Evolutionary conservation across 2,329 filamentous ascomycete genomes (phyloP), one percentile per base, ranked within the genome.

Genomic region (Calonectria multiphialidica): DNA sequence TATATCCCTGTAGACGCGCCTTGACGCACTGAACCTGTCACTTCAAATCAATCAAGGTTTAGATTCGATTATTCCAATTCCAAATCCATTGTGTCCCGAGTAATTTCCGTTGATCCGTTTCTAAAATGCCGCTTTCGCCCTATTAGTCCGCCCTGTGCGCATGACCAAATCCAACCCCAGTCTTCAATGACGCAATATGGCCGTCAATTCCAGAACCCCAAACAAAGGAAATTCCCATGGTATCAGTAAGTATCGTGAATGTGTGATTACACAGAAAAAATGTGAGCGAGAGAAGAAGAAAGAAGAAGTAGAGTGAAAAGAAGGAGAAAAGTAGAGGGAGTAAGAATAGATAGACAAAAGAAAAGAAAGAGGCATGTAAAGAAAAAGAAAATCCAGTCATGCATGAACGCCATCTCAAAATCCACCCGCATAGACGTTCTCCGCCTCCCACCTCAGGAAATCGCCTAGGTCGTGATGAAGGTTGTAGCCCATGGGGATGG

Each of bases 401-500:
- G 28, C 30, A 30, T 76, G 55, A 69, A 74, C 15, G 72, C 12
- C 73, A 70, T 35, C 66, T 71, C 79, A 81, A 37, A 81, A 80
- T 25, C 74, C 78, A 45, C 75, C 74, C 2, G 81, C 82, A 68
- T 84, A 87, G 2, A 87, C 86, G 67, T 90, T 83, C 75, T 90
- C 86, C 5, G 87, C 82, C 79, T 90, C 89, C 89, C 90, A 92
- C 67, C 83, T 85, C 59, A 92, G 77, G 75, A 90, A 92, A 72
- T 91, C 90, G 1, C 88, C 88, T 45, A 92, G 78, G 77, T 92
- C 90, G 72, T 91, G 88, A 13, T 87, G 86, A 2, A 92, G 83
- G 74, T 92, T 92, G 77, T 88, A 91, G 0, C 89, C 89, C 90
- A 92, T 91, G 0, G 89, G 88, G 66, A 89, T 86, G 30, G 80